phyloP scores from a whole-genome alignment of 2,329 filamentous ascomycete species.

The Hortaea sp. region DNA sequence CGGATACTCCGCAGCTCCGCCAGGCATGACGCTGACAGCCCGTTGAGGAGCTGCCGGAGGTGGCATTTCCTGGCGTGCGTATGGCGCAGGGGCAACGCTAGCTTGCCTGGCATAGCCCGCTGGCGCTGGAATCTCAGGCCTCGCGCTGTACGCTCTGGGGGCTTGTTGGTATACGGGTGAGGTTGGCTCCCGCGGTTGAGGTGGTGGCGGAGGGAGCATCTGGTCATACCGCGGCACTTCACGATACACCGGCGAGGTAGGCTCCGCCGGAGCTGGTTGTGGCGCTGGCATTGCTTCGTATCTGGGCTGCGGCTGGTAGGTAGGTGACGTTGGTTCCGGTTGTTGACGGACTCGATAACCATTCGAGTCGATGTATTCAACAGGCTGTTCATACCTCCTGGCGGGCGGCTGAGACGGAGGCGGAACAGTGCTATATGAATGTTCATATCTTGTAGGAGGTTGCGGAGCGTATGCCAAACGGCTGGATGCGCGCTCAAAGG shows the following conservation, averaged over 20 bases:
- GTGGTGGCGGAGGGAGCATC: slow-evolving; percentile 30
- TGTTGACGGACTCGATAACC: slow-evolving; percentile 17
- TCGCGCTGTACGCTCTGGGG: slow-evolving; percentile 20
- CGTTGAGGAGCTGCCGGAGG: slow-evolving; percentile 17
- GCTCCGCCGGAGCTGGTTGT: slow-evolving; percentile 20
- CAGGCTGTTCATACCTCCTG: slow-evolving; percentile 11
- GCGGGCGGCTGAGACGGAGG: slow-evolving; percentile 15
- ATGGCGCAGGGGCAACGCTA: slow-evolving; percentile 34
- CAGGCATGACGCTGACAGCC: slow-evolving; percentile 32
- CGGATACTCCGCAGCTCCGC: slow-evolving; percentile 12
- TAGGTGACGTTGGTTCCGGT: slow-evolving; percentile 11
- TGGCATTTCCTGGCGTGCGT: slow-evolving; percentile 16
- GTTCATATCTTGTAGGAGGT: slow-evolving; percentile 33
- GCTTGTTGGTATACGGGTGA: slow-evolving; percentile 16
- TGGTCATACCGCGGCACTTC: slow-evolving; percentile 17
- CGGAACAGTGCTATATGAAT: slow-evolving; percentile 23
- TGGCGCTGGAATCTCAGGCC: slow-evolving; percentile 38
- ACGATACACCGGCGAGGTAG: slow-evolving; percentile 17
- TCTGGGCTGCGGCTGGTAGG: slow-evolving; percentile 5
- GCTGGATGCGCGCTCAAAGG: slow-evolving; percentile 51
- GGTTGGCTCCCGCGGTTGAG: slow-evolving; percentile 11
- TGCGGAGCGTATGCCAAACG: slow-evolving; percentile 29
- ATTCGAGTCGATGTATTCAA: slow-evolving; percentile 20
- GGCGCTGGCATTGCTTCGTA: slow-evolving; percentile 34
- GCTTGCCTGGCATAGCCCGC: slow-evolving; percentile 16